Evolutionary conservation across 306 rosid genomes (phyloP).

Genomic region (Crataegus laevigata): DNA sequence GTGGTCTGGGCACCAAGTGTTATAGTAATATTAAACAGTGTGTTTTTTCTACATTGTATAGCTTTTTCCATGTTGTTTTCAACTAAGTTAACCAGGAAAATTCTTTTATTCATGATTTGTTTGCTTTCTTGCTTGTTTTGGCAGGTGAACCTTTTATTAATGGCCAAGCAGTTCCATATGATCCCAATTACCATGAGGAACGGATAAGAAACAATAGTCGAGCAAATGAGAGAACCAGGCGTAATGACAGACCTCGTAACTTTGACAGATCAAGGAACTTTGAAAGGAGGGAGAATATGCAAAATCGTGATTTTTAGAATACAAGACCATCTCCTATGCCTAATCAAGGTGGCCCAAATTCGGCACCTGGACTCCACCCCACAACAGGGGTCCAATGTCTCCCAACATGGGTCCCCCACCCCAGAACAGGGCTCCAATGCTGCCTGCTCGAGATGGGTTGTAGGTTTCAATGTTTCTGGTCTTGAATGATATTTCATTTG

Average conservation of each 20-base stretch:
- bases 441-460: neutral
- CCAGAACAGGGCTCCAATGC: no score
- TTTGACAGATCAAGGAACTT: constrained; percentile 74
- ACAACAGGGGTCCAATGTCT: constrained; percentile 1
- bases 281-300: constrained; percentile 33
- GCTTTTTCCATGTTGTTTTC: neutral
- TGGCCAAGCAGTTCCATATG: constrained; percentile 90
- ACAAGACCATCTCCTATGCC: constrained; percentile 32
- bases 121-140: constrained; percentile 1
- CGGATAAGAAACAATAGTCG: constrained; percentile 86
- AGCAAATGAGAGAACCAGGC: constrained; percentile 91
- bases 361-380: constrained; percentile 2
- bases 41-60: neutral
- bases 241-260: constrained; percentile 82
- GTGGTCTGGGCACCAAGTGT: no score
- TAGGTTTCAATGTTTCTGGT: neutral
- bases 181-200: constrained; percentile 84
- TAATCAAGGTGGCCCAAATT: constrained; percentile 20
- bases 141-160: constrained; percentile 93
- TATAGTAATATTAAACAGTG: no score
- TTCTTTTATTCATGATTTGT: neutral
- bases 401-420: neutral
- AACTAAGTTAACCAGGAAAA: neutral
- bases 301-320: constrained; percentile 59
- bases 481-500: neutral